These are phyloP conservation scores for Phoma sp. DNA, from an alignment of 2,329 filamentous ascomycete genomes.

Conservation along the genomic window DNA sequence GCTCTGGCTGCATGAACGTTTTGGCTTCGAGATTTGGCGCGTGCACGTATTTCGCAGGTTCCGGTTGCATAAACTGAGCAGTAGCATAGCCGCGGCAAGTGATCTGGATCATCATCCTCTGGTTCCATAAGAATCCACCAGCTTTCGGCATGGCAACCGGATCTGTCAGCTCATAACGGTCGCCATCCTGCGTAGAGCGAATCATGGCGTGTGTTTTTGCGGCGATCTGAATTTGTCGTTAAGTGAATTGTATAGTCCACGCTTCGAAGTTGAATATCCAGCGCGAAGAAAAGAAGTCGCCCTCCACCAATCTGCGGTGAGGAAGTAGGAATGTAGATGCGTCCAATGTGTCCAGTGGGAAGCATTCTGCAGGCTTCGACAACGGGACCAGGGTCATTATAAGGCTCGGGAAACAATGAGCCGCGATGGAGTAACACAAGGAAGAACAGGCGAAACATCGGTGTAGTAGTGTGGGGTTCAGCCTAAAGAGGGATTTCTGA, in stretches of 20 bases:
- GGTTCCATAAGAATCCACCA: conserved; percentile 64
- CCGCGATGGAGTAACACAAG: conserved; percentile 22
- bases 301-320: not conserved
- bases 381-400: conserved; percentile 24
- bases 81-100: conserved; percentile 66
- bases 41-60: conserved; percentile 66
- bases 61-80: conserved; percentile 66
- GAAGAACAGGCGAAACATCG: conserved; percentile 6
- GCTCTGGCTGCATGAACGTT: conserved; percentile 67
- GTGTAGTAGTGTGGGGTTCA: conserved; percentile 39
- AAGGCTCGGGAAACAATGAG: conserved; percentile 30
- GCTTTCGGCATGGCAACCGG: conserved; percentile 64
- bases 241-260: not conserved
- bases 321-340: not conserved
- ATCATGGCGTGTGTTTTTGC: conserved; percentile 31
- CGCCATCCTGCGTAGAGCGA: conserved; percentile 54
- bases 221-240: not conserved
- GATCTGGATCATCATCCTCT: conserved; percentile 66
- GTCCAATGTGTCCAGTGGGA: not conserved
- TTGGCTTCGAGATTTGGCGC: conserved; percentile 64
- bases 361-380: not conserved
- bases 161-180: conserved; percentile 62
- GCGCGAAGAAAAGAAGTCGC: not conserved
- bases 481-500: conserved; percentile 34
- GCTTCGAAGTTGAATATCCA: not conserved